Evolutionary conservation across 345 rosid genomes (phyloP).

Genomic region (Euphorbia peplus): DNA sequence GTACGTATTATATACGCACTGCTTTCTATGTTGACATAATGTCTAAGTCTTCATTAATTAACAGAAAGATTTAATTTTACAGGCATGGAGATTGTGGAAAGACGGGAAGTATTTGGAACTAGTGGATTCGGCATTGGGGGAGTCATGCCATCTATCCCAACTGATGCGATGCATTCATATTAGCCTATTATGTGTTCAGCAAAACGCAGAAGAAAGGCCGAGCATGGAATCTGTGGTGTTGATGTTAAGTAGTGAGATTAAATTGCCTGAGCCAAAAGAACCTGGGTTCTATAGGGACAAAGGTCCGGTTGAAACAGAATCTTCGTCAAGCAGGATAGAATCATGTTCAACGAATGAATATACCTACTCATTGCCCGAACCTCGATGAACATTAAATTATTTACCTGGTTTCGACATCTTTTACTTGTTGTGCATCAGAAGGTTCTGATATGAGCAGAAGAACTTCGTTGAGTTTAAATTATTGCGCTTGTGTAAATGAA

Average conservation of each 20-base stretch:
- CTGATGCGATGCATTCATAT: conserved; percentile 23
- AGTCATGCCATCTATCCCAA: conserved; percentile 5
- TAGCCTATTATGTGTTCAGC: conserved; percentile 37
- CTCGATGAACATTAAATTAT: conserved; percentile 9
- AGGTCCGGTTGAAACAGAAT: not conserved
- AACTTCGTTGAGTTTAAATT: not conserved
- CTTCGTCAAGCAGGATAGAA: not conserved
- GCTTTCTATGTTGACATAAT: not conserved
- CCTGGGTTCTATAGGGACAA: conserved; percentile 24
- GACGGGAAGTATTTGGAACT: conserved; percentile 25
- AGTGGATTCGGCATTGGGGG: conserved; percentile 12
- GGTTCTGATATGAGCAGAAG: not conserved
- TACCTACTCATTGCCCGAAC: not conserved
- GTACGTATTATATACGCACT: not conserved
- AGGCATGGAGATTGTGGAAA: conserved; percentile 34
- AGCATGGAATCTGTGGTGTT: conserved; percentile 35
- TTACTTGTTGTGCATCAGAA: not conserved
- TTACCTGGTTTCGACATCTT: not conserved
- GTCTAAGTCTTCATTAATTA: not conserved
- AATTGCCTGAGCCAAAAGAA: conserved; percentile 27
- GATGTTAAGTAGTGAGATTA: conserved; percentile 29
- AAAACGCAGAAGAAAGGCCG: conserved; percentile 33
- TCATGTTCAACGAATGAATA: not conserved
- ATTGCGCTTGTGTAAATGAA: not conserved
- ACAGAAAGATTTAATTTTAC: not conserved